Base-by-base conservation (phyloP, 768 basidiomycete species). In the Leccinum aurantiacum region DNA sequence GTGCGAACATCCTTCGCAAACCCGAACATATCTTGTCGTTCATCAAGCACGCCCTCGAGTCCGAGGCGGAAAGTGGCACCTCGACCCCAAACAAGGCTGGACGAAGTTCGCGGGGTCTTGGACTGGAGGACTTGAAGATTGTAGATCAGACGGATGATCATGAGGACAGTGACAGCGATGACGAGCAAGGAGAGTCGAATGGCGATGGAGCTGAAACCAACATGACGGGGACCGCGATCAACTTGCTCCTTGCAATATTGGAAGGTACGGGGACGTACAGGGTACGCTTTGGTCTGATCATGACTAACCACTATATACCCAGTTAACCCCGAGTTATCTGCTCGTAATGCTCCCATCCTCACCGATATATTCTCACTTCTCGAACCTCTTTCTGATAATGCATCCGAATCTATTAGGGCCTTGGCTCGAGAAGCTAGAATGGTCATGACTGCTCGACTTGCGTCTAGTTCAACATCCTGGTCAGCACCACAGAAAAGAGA, bases 21-120 rank as follows among this genome's bases (percentile, higher is more conserved):
- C 89, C 91, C 0, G 80, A 81, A 10, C 86, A 95, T 58, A 81
- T 95, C 10, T 71, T 98, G n/a, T 78, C 82, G 3, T 97, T 97
- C 69, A 80, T 98, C 25, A 89, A 88, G 57, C 86, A 92, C 60
- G 89, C 90, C 1, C 75, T 97, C 5, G 84, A 86, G 52, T 75
- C 84, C 5, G 68, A 72, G 17, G 50, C 37, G 15, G 25, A 52
- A 25, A 46, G 15, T 46, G 24, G 29, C 3, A 31, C 58, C 4
- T 14, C 58, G 35, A 31, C 54, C 47, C 3, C n/a, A n/a, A 31
- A 63, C 62, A 59, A 59, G 53, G 13, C 35, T 7, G 38, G 53
- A 48, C 55, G 6, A 24, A 24, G 25, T 14, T 53, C 56, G 22
- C 57, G 49, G 19, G 73, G 71, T 41, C 71, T 77, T 24, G 67